A percentile compares a stretch with the other conserved stretches of the same genome.
phyloP scores from a whole-genome alignment of 257 asterid genomes.

The Ophiorrhiza pumila region DNA sequence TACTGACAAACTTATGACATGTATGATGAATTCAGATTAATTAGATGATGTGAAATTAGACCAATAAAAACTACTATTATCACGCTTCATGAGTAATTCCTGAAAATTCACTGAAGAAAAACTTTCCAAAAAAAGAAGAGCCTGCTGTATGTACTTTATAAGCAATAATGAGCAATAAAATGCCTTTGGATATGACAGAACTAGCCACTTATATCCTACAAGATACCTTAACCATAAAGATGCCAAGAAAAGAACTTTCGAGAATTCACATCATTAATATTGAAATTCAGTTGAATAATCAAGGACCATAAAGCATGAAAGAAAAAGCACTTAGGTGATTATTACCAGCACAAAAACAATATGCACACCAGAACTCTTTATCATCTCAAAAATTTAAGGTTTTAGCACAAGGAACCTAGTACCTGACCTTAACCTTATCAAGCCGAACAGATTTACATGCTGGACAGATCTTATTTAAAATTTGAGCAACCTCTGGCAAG shows the following conservation, averaged over 20 bases:
- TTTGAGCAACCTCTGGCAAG: slow-evolving; percentile 66
- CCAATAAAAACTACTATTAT: not conserved
- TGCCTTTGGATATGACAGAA: not conserved
- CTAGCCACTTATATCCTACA: not conserved
- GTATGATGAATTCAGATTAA: not conserved
- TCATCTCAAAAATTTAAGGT: slow-evolving; percentile 14
- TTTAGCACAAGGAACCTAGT: slow-evolving; percentile 33
- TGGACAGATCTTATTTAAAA: slow-evolving; percentile 83
- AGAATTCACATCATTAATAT: not conserved
- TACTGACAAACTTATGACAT: not conserved
- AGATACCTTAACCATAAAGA: not conserved
- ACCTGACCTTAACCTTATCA: slow-evolving; percentile 67
- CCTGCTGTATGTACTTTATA: not conserved
- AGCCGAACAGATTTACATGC: slow-evolving; percentile 63
- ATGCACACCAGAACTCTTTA: not conserved
- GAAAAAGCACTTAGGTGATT: not conserved
- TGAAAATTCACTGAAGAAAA: not conserved
- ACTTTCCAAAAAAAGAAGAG: not conserved
- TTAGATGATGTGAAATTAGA: not conserved
- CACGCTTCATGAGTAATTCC: not conserved
- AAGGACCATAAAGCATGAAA: not conserved
- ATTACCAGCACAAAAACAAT: not conserved
- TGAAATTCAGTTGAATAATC: not conserved
- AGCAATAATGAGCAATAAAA: not conserved
- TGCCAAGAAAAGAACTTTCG: not conserved